Conservation (phyloP, 1,139 yeast species). For the Nakaseomyces uthaithaninus region DNA sequence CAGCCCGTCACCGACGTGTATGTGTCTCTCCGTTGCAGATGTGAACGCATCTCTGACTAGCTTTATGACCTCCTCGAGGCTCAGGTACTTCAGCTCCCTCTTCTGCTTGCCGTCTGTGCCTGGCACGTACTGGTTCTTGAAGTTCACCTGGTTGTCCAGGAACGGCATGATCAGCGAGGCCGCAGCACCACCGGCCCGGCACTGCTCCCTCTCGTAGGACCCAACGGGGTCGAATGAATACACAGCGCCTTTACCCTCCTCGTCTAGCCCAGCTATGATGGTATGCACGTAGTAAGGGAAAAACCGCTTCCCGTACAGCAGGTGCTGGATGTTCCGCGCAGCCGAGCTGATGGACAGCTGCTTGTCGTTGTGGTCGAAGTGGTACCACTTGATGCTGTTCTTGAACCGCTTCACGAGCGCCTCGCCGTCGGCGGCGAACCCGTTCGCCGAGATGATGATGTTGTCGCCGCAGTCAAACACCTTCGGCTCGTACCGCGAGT, state of each 20-base stretch:
- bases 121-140: slow-evolving; percentile 84
- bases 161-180: slow-evolving; percentile 95
- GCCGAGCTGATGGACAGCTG: slow-evolving; percentile 61
- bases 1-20: slow-evolving; percentile 94
- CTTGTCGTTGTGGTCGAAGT: slow-evolving; percentile 71
- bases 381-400: slow-evolving; percentile 86
- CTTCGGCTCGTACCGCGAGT: slow-evolving; percentile 87
- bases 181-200: slow-evolving; percentile 98
- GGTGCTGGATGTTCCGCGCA: slow-evolving; percentile 86
- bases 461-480: slow-evolving; percentile 86
- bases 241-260: slow-evolving; percentile 89
- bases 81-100: slow-evolving; percentile 53
- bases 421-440: slow-evolving; percentile 91
- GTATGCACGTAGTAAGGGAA: slow-evolving; percentile 97
- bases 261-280: slow-evolving; percentile 88
- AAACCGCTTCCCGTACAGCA: slow-evolving; percentile 84
- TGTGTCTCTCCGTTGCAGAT: slow-evolving; percentile 96
- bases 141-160: slow-evolving; percentile 92
- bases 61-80: slow-evolving; percentile 75
- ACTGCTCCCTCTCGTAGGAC: slow-evolving; percentile 92
- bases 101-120: slow-evolving; percentile 59
- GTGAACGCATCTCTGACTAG: slow-evolving; percentile 89
- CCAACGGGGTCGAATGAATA: slow-evolving; percentile 98
- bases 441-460: slow-evolving; percentile 83
- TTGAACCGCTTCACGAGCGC: slow-evolving; percentile 73